Evolutionary conservation across 164 flowering plant genomes (phyloP), one percentile per base, ranked within the genome.

Genomic region (Magnolia officinalis): DNA sequence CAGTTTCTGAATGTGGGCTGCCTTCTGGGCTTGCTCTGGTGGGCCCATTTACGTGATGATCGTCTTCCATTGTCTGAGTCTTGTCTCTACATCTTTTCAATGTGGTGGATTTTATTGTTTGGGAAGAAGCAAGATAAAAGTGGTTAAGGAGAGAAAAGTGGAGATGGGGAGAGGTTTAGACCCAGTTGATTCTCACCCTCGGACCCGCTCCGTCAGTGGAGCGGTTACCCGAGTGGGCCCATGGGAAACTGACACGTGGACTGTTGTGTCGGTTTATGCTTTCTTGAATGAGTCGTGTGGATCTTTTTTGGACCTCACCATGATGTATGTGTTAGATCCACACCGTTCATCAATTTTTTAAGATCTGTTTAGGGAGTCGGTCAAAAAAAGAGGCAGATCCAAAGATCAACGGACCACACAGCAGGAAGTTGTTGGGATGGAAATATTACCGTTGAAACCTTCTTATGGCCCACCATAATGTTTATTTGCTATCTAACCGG

Each of bases 161-260:
- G 24, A 19, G 71, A 68, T 19, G 0, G n/a, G 71, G 45, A 37
- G 45, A 37, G 45, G 61, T 55, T 55, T 49, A 45, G 72, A 70
- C 52, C 55, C 45, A 70, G 72, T 50, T 70, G 24, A 6, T 19
- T 70, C 58, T 70, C 49, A 50, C 58, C 72, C 2, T 45, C 55
- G 72, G 72, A 70, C 72, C 72, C 72, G 72, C 55, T 70, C 72
- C 72, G 23, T 70, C 55, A 49, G 70, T 67, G 8, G 23, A 70
- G 55, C 49, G 58, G 72, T 50, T 70, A 45, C 14, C 6, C 5
- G 21, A 29, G 31, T 19, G 7, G 71, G 71, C 45, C 11, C 71
- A 68, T 29, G 71, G 31, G 20, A 68, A 20, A 18, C 14, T 50
- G 58, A 19, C 58, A 49, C 23, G 72, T 67, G 50, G 18, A 67